phyloP scores from a whole-genome alignment of 257 asterid genomes.

The Coffea eugenioides region DNA sequence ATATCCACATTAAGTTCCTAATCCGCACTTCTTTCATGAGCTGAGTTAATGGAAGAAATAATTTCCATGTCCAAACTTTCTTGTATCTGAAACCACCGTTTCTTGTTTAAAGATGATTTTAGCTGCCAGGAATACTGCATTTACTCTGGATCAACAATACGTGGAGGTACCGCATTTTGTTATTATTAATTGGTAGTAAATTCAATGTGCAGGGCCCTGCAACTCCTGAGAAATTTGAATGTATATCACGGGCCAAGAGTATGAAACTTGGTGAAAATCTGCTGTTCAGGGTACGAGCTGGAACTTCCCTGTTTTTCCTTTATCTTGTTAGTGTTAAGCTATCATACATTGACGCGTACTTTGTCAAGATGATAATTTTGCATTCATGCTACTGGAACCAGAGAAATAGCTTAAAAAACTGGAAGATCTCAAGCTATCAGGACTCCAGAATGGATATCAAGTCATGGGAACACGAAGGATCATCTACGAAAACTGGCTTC shows the following conservation, averaged over 20 bases:
- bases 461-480: slow-evolving; percentile 25
- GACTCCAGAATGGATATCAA: slow-evolving; percentile 14
- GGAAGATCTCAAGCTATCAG: slow-evolving; percentile 15
- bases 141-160: not conserved
- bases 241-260: slow-evolving; percentile 41
- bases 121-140: not conserved
- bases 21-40: not conserved
- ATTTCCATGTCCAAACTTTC: not conserved
- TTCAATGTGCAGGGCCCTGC: slow-evolving; percentile 59
- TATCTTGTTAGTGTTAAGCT: not conserved
- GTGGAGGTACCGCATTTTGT: not conserved
- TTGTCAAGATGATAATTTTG: not conserved
- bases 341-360: not conserved
- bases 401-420: slow-evolving; percentile 46
- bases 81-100: too few species aligned
- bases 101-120: not conserved
- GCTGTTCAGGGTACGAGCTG: slow-evolving; percentile 47
- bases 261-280: slow-evolving; percentile 42
- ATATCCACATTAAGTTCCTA: not conserved
- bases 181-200: not conserved
- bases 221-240: slow-evolving; percentile 86
- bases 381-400: slow-evolving; percentile 25
- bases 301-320: not conserved
- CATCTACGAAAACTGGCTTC: slow-evolving; percentile 15
- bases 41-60: not conserved